Evolutionary conservation across 352 stramenopile species (phyloP), one percentile per base, ranked within the genome.

Genomic region (Globisporangium viniferum): DNA sequence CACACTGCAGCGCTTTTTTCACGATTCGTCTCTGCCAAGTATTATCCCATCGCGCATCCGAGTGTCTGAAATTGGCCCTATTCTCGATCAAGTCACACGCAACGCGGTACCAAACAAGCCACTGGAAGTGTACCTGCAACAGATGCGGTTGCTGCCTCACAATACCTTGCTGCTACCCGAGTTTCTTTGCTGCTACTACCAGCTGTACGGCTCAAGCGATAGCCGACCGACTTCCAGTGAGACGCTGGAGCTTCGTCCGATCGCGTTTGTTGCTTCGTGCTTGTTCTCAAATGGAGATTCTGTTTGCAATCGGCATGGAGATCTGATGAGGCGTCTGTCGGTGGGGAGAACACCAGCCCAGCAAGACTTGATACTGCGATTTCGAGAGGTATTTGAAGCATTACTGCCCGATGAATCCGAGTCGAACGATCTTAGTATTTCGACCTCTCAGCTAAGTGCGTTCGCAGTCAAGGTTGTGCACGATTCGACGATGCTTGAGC

Each of bases 101-200:
- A 69, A 75, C 2, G 66, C 78, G 1, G 60, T 74, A 3, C 77
- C 78, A 10, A 77, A 77, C 41, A 89, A 92, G 59, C 80, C 79
- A 0, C 27, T 92, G 4, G 76, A 81, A 20, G 73, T 92, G 1
- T 89, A 90, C 18, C 53, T 92, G 15, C 75, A 88, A 48, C 79
- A 91, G 20, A 74, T 89, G 24, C 66, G 80, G 1, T 54, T 92
- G 5, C 73, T 73, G 2, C 62, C 73, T 0, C 81, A 90, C 46
- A 71, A 88, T 1, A 88, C 80, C 14, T 62, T 90, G n/a, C 35
- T 82, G 5, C 59, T 92, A 0, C 63, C 84, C 0, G 82, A 92
- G 57, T 86, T 90, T 62, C 58, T 92, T 29, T 92, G 84, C 48
- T 90, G 79, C 48, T 90, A 86, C 63, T 90, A 87, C 29, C 78